Percentiles rank a stretch among this genome's conserved stretches.
phyloP scores from a whole-genome alignment of 2,329 filamentous ascomycete species.

The Colletotrichum eleusines region DNA sequence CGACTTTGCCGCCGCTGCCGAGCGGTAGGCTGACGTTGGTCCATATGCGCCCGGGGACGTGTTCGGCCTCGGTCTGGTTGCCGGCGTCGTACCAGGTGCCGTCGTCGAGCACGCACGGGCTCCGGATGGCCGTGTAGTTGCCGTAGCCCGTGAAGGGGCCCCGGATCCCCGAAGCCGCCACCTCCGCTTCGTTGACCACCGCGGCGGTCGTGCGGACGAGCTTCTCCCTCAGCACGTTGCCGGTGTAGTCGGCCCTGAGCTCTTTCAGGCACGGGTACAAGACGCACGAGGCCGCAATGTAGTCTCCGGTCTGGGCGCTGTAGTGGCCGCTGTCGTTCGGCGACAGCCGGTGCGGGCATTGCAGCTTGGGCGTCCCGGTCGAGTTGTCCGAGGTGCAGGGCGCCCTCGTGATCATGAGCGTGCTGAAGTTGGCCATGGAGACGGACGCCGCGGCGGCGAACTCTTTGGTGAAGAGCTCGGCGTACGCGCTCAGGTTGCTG shows the following conservation, averaged over 20 bases:
- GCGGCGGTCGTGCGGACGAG: slow-evolving; percentile 31
- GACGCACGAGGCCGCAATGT: slow-evolving; percentile 21
- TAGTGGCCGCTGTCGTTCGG: not conserved
- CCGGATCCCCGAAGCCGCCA: not conserved
- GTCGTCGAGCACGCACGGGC: slow-evolving; percentile 26
- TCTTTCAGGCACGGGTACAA: slow-evolving; percentile 35
- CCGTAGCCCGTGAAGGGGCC: not conserved
- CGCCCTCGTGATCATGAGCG: slow-evolving; percentile 17
- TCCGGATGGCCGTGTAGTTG: slow-evolving; percentile 29
- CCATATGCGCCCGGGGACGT: slow-evolving; percentile 15
- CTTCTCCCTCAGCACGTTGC: slow-evolving; percentile 23
- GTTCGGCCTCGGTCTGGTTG: slow-evolving; percentile 14
- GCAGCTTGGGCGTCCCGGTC: not conserved
- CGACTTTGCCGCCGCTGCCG: not conserved
- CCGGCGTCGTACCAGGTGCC: slow-evolving; percentile 22
- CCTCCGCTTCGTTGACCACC: slow-evolving; percentile 7
- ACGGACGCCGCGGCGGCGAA: slow-evolving; percentile 9
- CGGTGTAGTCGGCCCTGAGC: slow-evolving; percentile 9
- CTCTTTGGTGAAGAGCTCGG: slow-evolving; percentile 5
- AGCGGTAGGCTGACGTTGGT: slow-evolving; percentile 17
- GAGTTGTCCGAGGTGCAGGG: slow-evolving; percentile 21
- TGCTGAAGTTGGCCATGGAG: slow-evolving; percentile 32
- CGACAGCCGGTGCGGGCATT: slow-evolving; percentile 20
- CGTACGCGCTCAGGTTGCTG: slow-evolving; percentile 31
- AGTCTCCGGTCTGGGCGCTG: slow-evolving; percentile 11